Evolutionary conservation across 2,329 filamentous ascomycete species (phyloP).

Genomic region (Cladosporium sp.): DNA sequence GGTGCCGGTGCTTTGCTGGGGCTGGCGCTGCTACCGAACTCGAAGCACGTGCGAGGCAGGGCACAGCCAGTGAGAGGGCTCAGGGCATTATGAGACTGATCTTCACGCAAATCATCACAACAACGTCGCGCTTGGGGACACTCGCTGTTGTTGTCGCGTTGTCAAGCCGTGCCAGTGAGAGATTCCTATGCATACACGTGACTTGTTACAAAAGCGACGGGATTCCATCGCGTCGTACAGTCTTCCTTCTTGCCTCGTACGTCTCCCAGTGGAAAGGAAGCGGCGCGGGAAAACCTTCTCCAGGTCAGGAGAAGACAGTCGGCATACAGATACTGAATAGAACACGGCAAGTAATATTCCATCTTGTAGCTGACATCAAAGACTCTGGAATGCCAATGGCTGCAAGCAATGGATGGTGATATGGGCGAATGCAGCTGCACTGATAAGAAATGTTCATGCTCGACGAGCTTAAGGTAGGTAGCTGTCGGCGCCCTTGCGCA

Average conservation of each 20-base stretch:
- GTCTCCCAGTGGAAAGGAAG: neutral
- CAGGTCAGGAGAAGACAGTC: neutral
- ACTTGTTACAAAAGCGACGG: neutral
- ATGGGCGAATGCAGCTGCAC: neutral
- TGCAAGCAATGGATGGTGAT: neutral
- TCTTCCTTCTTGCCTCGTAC: neutral
- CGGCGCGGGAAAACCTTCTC: neutral
- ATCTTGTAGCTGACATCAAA: neutral
- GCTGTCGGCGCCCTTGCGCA: slow-evolving; percentile 4
- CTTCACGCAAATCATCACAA: slow-evolving; percentile 1
- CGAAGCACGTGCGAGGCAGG: neutral
- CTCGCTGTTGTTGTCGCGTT: neutral
- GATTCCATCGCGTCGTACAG: neutral
- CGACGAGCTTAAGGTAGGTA: neutral
- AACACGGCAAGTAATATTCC: neutral
- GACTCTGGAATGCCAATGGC: neutral
- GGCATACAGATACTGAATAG: neutral
- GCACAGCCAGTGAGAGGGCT: neutral
- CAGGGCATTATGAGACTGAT: neutral
- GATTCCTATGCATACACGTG: neutral
- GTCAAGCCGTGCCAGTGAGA: neutral
- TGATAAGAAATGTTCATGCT: neutral
- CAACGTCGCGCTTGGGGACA: neutral
- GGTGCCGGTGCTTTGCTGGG: slow-evolving; percentile 3
- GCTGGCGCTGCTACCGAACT: neutral